These are phyloP conservation scores for Vitis hybrid DNA, from an alignment of 177 flowering plant species.

Conservation along the genomic window DNA sequence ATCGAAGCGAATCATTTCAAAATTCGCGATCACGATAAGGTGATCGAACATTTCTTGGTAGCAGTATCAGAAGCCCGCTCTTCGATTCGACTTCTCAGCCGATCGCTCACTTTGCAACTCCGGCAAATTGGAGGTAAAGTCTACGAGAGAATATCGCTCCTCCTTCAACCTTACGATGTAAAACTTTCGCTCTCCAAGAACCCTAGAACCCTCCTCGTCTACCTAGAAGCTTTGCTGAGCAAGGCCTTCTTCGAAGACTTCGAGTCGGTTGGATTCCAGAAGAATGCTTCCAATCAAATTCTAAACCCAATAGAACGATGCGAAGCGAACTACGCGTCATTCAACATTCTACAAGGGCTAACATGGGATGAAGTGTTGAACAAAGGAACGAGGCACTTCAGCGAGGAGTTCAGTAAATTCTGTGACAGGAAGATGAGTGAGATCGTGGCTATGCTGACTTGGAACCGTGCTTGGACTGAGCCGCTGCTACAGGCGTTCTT, in stretches of 20 bases:
- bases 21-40: conserved; percentile 16
- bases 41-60: conserved; percentile 54
- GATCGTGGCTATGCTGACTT: conserved; percentile 72
- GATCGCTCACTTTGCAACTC: conserved; percentile 57
- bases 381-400: conserved; percentile 81
- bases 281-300: conserved; percentile 34
- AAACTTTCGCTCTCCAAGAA: conserved; percentile 45
- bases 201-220: conserved; percentile 38
- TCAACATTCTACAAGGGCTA: conserved; percentile 36
- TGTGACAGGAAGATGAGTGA: conserved; percentile 95
- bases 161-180: conserved; percentile 65
- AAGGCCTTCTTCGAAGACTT: conserved; percentile 76
- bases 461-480: conserved; percentile 93
- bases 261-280: conserved; percentile 64
- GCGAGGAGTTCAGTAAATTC: conserved; percentile 79
- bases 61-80: conserved; percentile 65
- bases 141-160: conserved; percentile 45
- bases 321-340: conserved; percentile 53
- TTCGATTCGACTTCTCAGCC: conserved; percentile 48
- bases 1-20: neutral
- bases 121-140: conserved; percentile 58
- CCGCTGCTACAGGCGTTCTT: conserved; percentile 81
- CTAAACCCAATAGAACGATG: conserved; percentile 68
- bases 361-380: conserved; percentile 89
- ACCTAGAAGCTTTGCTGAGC: conserved; percentile 72